A percentile compares a stretch with the other conserved stretches of the same genome.
These are phyloP conservation scores for Xylaria telfairii DNA, from an alignment of 495 filamentous ascomycete genomes.

Conservation along the genomic window DNA sequence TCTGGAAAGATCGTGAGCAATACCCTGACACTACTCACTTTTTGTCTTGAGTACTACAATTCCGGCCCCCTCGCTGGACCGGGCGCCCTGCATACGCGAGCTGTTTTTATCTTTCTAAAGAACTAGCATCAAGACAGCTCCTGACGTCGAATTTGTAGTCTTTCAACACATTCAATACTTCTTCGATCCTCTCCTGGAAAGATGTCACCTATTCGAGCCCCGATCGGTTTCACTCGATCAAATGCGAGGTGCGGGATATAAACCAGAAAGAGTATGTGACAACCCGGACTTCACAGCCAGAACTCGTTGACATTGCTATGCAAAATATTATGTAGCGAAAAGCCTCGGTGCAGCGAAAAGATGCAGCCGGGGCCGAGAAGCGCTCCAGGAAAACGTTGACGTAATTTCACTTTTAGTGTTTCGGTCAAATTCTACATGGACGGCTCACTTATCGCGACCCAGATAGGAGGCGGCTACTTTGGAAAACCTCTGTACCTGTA, in stretches of 20 bases:
- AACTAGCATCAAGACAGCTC: background rate
- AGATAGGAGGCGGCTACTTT: slow-evolving; percentile 57
- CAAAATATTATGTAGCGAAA: background rate
- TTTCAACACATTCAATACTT: slow-evolving; percentile 68
- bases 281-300: background rate
- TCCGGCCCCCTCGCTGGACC: background rate
- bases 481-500: slow-evolving; percentile 57
- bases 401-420: slow-evolving; percentile 32
- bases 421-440: slow-evolving; percentile 62
- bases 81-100: background rate
- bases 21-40: background rate
- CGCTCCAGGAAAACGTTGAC: background rate
- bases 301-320: background rate
- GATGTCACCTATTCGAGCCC: slow-evolving; percentile 58
- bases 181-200: slow-evolving; percentile 50
- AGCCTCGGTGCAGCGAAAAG: background rate
- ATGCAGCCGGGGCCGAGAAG: background rate
- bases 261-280: slow-evolving; percentile 54
- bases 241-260: slow-evolving; percentile 56
- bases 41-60: background rate
- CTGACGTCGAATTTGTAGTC: slow-evolving; percentile 31
- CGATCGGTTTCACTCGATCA: slow-evolving; percentile 56
- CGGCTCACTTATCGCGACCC: slow-evolving; percentile 53
- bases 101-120: background rate
- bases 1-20: slow-evolving; percentile 55